Conservation (phyloP, 2,329 filamentous ascomycete genomes). For the Beauveria asiatica region DNA sequence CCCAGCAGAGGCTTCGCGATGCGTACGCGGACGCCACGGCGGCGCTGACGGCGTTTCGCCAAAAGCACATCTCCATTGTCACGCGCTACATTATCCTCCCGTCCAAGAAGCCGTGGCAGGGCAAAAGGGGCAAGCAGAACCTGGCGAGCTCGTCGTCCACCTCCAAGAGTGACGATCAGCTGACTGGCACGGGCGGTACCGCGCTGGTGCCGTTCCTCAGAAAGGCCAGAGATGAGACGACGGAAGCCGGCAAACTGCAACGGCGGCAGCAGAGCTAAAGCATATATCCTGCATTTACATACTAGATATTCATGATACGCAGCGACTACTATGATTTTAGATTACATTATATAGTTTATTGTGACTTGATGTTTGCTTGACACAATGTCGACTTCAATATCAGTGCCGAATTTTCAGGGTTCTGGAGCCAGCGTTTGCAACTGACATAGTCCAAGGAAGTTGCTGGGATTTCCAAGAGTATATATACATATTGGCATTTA, state of each 20-base stretch:
- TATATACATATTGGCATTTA: background rate
- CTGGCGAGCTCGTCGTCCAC: constrained; percentile 36
- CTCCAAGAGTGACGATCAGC: constrained; percentile 30
- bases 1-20: constrained; percentile 32
- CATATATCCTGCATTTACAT: background rate
- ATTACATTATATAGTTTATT: background rate
- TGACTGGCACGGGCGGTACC: constrained; percentile 83
- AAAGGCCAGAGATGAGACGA: constrained; percentile 78
- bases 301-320: constrained; percentile 1
- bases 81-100: constrained; percentile 85
- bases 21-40: constrained; percentile 65
- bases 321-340: background rate
- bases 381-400: too few relatives aligned
- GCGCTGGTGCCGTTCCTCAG: constrained; percentile 82
- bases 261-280: constrained; percentile 10
- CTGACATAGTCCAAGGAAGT: too few relatives aligned
- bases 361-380: too few relatives aligned
- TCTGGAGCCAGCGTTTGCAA: too few relatives aligned
- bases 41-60: constrained; percentile 67
- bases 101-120: constrained; percentile 37
- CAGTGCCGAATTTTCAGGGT: too few relatives aligned
- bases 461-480: background rate
- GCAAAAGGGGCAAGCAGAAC: constrained; percentile 26
- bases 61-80: constrained; percentile 85
- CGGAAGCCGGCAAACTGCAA: constrained; percentile 26